These are phyloP conservation scores for Coniferiporia weirii DNA, from an alignment of 1,284 basidiomycete species.

Conservation along the genomic window DNA sequence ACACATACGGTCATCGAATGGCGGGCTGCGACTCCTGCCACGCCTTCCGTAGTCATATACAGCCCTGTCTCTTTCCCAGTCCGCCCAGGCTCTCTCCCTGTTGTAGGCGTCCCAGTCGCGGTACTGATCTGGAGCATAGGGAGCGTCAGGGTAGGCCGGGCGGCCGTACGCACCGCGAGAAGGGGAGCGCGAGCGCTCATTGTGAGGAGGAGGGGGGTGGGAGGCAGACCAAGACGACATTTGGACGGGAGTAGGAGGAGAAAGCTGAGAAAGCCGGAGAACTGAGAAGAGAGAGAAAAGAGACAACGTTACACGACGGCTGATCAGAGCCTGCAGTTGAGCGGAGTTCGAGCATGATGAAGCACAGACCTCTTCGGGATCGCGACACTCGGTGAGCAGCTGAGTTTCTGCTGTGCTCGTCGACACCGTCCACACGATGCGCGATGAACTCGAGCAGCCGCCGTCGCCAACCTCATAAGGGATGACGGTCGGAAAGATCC, in stretches of 20 bases:
- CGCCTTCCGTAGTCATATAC: constrained; percentile 55
- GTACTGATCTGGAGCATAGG: constrained; percentile 50
- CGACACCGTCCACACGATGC: constrained; percentile 53
- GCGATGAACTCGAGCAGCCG: constrained; percentile 48
- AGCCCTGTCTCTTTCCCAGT: constrained; percentile 62
- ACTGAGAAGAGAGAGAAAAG: constrained; percentile 52
- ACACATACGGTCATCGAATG: constrained; percentile 56
- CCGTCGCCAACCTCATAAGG: neutral
- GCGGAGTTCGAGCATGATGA: constrained; percentile 75
- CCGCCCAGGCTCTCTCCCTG: constrained; percentile 60
- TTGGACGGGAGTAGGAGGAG: constrained; percentile 12
- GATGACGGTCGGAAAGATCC: neutral
- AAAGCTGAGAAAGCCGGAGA: constrained; percentile 4
- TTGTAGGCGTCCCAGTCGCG: constrained; percentile 68
- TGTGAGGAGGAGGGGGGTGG: constrained; percentile 62
- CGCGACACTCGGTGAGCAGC: constrained; percentile 56
- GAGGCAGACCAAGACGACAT: constrained; percentile 60
- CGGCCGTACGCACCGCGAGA: constrained; percentile 48
- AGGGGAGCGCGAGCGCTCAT: constrained; percentile 77
- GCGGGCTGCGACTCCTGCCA: constrained; percentile 70
- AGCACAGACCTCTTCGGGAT: constrained; percentile 80
- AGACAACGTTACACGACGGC: constrained; percentile 56
- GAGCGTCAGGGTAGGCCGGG: constrained; percentile 50
- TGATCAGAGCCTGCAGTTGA: constrained; percentile 56
- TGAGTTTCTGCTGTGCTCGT: constrained; percentile 48